A percentile compares a stretch with the other conserved stretches of the same genome.
phyloP scores from a whole-genome alignment of 2,329 filamentous ascomycete genomes.

The Fusarium fujikuroi region DNA sequence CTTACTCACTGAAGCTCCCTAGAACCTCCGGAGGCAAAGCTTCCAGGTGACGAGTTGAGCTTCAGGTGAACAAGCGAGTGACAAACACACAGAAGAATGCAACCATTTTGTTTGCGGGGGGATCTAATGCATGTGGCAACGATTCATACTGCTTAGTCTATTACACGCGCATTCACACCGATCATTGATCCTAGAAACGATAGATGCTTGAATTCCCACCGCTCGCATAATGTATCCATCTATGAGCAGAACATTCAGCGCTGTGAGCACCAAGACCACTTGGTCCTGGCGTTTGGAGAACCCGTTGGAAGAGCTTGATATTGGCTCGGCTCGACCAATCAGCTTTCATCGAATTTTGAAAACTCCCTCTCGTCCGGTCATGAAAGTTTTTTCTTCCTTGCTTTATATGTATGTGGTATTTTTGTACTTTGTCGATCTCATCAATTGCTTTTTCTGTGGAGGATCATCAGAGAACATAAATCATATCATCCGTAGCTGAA shows the following conservation, averaged over 20 bases:
- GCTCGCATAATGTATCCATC: constrained; percentile 28
- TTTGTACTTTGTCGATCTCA: constrained; percentile 18
- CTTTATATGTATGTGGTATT: constrained; percentile 13
- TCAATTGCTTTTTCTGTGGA: constrained; percentile 10
- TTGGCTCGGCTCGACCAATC: constrained; percentile 24
- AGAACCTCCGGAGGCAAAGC: constrained; percentile 22
- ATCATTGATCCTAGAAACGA: constrained; percentile 27
- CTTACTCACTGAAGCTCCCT: constrained; percentile 25
- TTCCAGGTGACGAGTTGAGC: constrained; percentile 1
- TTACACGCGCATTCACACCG: constrained; percentile 33
- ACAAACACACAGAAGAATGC: not conserved
- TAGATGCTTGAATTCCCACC: constrained; percentile 18
- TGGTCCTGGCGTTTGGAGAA: constrained; percentile 29
- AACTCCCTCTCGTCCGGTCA: constrained; percentile 21
- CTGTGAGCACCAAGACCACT: constrained; percentile 14
- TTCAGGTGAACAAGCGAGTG: constrained; percentile 17
- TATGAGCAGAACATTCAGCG: constrained; percentile 23
- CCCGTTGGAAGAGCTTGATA: constrained; percentile 29
- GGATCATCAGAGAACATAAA: not conserved
- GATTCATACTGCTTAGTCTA: constrained; percentile 28
- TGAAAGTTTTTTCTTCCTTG: constrained; percentile 18
- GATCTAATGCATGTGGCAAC: constrained; percentile 27
- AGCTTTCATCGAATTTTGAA: constrained; percentile 29
- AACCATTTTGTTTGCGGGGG: constrained; percentile 8
- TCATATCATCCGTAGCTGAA: constrained; percentile 1